phyloP scores from a whole-genome alignment of 441 rosid species.

The Iberis amara region DNA sequence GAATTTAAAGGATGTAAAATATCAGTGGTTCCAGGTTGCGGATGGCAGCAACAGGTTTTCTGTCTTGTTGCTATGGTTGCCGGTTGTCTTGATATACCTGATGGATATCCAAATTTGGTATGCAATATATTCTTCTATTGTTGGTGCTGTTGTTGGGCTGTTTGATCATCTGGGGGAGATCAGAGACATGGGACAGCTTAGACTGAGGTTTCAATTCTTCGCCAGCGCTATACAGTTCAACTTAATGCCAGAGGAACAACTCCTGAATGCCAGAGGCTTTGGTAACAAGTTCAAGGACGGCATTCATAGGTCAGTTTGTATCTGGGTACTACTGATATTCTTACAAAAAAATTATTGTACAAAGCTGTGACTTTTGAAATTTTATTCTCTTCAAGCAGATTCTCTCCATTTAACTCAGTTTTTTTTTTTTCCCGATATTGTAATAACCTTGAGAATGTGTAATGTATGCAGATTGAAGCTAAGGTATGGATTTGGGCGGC shows the following conservation, averaged over 20 bases:
- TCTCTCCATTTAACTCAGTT: not conserved
- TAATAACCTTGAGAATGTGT: constrained; percentile 23
- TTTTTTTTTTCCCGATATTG: not conserved
- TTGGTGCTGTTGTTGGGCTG: constrained; percentile 74
- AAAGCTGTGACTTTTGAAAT: constrained; percentile 4
- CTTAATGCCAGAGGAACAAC: constrained; percentile 89
- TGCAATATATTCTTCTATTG: constrained; percentile 68
- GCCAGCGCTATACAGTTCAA: constrained; percentile 92
- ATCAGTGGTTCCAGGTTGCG: constrained; percentile 60
- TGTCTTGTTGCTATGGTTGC: constrained; percentile 71
- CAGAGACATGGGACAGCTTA: constrained; percentile 72
- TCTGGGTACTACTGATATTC: constrained; percentile 11
- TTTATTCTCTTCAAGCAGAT: not conserved
- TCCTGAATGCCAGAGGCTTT: constrained; percentile 59
- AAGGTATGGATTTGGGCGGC: constrained; percentile 85
- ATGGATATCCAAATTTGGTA: constrained; percentile 95
- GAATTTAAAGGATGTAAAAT: constrained; percentile 37
- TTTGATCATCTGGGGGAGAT: constrained; percentile 87
- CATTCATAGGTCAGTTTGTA: constrained; percentile 43
- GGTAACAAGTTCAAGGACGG: constrained; percentile 72
- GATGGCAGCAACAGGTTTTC: constrained; percentile 62
- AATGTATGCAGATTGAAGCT: constrained; percentile 52
- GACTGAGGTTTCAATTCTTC: constrained; percentile 84
- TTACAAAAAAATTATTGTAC: constrained; percentile 3
- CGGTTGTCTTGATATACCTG: constrained; percentile 72